These are phyloP conservation scores for Brasenia schreberi DNA, from an alignment of 164 flowering plant species.

Conservation along the genomic window DNA sequence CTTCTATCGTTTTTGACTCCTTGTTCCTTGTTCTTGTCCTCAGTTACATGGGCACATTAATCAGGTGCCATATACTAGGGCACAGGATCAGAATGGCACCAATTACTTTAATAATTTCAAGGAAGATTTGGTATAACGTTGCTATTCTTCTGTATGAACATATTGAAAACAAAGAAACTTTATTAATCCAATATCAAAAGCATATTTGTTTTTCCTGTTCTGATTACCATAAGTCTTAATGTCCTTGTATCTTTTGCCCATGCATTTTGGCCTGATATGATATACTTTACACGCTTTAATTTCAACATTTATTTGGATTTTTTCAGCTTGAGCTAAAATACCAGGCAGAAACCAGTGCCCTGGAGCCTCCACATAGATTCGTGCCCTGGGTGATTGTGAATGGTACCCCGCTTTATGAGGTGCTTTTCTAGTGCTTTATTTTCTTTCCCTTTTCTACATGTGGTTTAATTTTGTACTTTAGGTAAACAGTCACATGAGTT, in stretches of 20 bases:
- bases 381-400: constrained; percentile 93
- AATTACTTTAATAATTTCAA: too few species aligned
- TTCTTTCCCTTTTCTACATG: background rate
- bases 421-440: constrained; percentile 10
- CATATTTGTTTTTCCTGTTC: too few species aligned
- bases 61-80: too few species aligned
- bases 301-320: background rate
- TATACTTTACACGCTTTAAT: background rate
- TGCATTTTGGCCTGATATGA: background rate
- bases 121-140: too few species aligned
- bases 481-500: too few species aligned
- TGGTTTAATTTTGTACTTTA: too few species aligned
- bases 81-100: too few species aligned
- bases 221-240: background rate
- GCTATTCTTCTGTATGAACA: too few species aligned
- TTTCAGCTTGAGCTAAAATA: constrained; percentile 73
- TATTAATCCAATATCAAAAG: too few species aligned
- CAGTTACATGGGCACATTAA: too few species aligned
- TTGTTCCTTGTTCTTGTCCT: background rate
- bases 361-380: constrained; percentile 71
- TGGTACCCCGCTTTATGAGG: constrained; percentile 75
- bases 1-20: background rate
- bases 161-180: too few species aligned
- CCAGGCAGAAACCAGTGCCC: constrained; percentile 53
- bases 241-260: background rate